Conservation (phyloP, 2,329 filamentous ascomycete genomes). For the Penicillium sp. region DNA sequence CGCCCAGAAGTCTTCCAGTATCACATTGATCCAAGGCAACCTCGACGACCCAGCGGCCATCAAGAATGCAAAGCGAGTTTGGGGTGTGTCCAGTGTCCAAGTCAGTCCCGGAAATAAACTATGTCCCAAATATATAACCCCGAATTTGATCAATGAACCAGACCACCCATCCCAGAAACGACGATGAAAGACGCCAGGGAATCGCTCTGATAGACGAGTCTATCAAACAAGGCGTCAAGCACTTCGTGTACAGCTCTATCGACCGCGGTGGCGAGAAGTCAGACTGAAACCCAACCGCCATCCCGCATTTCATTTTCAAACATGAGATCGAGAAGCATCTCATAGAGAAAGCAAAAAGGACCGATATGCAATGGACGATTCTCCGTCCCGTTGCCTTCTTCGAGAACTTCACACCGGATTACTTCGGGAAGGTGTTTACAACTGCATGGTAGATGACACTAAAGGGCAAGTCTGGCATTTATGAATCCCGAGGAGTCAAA, state of each 20-base stretch:
- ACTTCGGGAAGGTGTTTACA: conserved; percentile 50
- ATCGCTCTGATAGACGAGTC: conserved; percentile 58
- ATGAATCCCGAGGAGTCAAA: conserved; percentile 45
- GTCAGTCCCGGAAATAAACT: conserved; percentile 24
- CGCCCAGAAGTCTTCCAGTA: conserved; percentile 41
- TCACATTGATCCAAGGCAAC: conserved; percentile 59
- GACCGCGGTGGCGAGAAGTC: conserved; percentile 59
- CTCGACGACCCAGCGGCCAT: conserved; percentile 52
- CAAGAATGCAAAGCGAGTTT: conserved; percentile 47
- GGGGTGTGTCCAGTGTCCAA: conserved; percentile 63
- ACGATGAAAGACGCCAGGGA: conserved; percentile 54
- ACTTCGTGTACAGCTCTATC: conserved; percentile 64
- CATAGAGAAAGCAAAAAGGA: conserved; percentile 43
- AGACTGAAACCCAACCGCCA: conserved; percentile 52
- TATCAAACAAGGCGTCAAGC: conserved; percentile 53
- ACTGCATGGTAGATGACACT: conserved; percentile 42
- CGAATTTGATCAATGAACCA: neutral
- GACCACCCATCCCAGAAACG: neutral
- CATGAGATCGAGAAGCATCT: conserved; percentile 62
- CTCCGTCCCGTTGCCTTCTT: conserved; percentile 62
- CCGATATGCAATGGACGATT: conserved; percentile 59
- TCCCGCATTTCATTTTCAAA: conserved; percentile 64
- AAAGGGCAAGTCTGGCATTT: conserved; percentile 47
- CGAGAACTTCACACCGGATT: conserved; percentile 52
- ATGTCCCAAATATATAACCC: too few species aligned